A percentile compares a stretch with the other conserved stretches of the same genome.
phyloP scores from a whole-genome alignment of 1,284 basidiomycete genomes.

The Irpex rosettiformis region DNA sequence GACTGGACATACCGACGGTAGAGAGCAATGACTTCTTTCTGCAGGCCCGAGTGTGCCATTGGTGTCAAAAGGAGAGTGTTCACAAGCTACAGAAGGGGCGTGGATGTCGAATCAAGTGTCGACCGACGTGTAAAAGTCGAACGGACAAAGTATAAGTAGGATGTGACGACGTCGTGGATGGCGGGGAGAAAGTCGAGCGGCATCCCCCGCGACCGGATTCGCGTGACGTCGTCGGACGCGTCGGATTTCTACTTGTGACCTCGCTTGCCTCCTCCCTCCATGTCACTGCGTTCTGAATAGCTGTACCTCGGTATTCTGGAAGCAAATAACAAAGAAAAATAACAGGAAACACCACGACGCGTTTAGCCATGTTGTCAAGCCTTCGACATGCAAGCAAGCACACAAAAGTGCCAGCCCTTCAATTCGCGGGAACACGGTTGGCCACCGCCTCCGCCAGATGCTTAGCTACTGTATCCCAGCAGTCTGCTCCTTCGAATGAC shows the following conservation, averaged over 20 bases:
- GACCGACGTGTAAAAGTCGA: background rate
- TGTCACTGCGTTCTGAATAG: background rate
- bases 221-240: constrained; percentile 4
- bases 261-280: background rate
- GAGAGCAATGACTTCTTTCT: constrained; percentile 66
- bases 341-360: background rate
- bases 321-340: background rate
- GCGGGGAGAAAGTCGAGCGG: background rate
- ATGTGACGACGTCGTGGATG: background rate
- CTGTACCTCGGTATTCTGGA: background rate
- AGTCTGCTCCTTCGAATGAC: constrained; percentile 14
- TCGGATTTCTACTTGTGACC: background rate
- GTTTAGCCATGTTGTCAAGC: background rate
- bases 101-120: background rate
- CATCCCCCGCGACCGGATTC: background rate
- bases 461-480: background rate
- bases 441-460: background rate
- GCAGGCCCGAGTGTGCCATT: constrained; percentile 52
- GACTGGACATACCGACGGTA: constrained; percentile 64
- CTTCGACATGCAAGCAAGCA: background rate
- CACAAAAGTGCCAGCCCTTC: background rate
- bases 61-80: too few species aligned
- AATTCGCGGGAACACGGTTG: background rate
- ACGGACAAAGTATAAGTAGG: background rate
- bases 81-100: background rate